Evolutionary conservation across 1,139 yeast genomes (phyloP).

Genomic region (Geotrichum cucujoidarum): DNA sequence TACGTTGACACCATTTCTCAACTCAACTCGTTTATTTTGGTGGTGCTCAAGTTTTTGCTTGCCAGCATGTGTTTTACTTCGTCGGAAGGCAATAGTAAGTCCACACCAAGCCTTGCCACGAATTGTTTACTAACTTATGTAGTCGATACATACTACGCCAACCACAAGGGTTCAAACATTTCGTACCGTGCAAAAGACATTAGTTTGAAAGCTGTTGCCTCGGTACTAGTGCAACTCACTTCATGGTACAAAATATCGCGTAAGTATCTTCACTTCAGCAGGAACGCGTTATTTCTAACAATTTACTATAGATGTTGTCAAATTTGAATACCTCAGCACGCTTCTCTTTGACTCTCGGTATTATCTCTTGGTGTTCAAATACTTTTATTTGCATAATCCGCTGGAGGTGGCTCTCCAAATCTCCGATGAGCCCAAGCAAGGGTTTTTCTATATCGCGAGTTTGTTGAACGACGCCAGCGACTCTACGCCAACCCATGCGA

Average conservation of each 20-base stretch:
- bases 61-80: slow-evolving; percentile 35
- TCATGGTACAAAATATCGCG: slow-evolving; percentile 76
- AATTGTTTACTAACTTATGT: not conserved
- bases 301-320: slow-evolving; percentile 48
- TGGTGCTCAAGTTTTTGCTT: slow-evolving; percentile 58
- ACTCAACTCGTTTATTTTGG: slow-evolving; percentile 58
- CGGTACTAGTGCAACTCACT: slow-evolving; percentile 49
- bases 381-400: slow-evolving; percentile 37
- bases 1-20: slow-evolving; percentile 51
- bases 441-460: slow-evolving; percentile 46
- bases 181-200: slow-evolving; percentile 58
- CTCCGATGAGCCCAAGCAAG: slow-evolving; percentile 40
- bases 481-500: slow-evolving; percentile 16
- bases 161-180: slow-evolving; percentile 15
- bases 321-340: slow-evolving; percentile 68
- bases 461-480: slow-evolving; percentile 25
- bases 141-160: slow-evolving; percentile 20
- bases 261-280: too few relatives aligned
- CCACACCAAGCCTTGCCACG: not conserved
- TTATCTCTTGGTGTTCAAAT: slow-evolving; percentile 44
- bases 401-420: slow-evolving; percentile 31
- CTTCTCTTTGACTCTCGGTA: slow-evolving; percentile 70
- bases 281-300: not conserved
- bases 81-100: slow-evolving; percentile 17
- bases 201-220: slow-evolving; percentile 57